A percentile compares a stretch with the other conserved stretches of the same genome.
phyloP scores from a whole-genome alignment of 495 filamentous ascomycete species.

The Entonaema liquescens region DNA sequence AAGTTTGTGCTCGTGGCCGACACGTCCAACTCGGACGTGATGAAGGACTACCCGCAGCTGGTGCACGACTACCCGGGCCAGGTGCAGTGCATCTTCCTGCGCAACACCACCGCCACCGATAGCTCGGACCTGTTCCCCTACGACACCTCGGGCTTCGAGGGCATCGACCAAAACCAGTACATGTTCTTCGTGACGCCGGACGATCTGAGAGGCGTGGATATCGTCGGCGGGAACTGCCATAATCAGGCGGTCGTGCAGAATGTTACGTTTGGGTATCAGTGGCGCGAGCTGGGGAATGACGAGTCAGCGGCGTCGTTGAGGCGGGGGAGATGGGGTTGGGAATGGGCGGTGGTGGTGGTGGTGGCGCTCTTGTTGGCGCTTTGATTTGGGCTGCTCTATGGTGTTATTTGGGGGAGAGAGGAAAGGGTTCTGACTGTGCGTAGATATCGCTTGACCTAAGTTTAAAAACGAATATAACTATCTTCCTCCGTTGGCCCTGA shows the following conservation, averaged over 20 bases:
- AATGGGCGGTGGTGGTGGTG: slow-evolving; percentile 3
- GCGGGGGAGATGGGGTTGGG: slow-evolving; percentile 31
- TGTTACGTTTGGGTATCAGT: slow-evolving; percentile 74
- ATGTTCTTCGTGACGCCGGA: slow-evolving; percentile 82
- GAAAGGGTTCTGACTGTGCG: no score
- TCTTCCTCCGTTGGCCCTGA: background rate
- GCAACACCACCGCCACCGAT: slow-evolving; percentile 78
- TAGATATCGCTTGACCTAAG: no score
- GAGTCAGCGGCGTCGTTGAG: background rate
- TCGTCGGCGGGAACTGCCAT: slow-evolving; percentile 73
- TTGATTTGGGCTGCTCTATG: background rate
- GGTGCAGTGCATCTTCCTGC: slow-evolving; percentile 80
- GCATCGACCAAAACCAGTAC: slow-evolving; percentile 67
- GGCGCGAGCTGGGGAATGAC: slow-evolving; percentile 59
- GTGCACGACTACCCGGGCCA: slow-evolving; percentile 69
- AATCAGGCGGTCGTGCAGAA: slow-evolving; percentile 71
- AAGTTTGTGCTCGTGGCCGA: slow-evolving; percentile 81
- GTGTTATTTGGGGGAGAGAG: background rate
- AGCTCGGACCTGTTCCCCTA: slow-evolving; percentile 70
- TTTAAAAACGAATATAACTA: background rate
- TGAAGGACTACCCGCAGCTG: slow-evolving; percentile 76
- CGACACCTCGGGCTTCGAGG: slow-evolving; percentile 74
- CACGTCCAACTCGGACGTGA: slow-evolving; percentile 80
- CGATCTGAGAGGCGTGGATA: slow-evolving; percentile 72
- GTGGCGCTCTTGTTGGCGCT: slow-evolving; percentile 3